These are phyloP conservation scores for Trapa incisa DNA, from an alignment of 345 rosid species.

Conservation along the genomic window DNA sequence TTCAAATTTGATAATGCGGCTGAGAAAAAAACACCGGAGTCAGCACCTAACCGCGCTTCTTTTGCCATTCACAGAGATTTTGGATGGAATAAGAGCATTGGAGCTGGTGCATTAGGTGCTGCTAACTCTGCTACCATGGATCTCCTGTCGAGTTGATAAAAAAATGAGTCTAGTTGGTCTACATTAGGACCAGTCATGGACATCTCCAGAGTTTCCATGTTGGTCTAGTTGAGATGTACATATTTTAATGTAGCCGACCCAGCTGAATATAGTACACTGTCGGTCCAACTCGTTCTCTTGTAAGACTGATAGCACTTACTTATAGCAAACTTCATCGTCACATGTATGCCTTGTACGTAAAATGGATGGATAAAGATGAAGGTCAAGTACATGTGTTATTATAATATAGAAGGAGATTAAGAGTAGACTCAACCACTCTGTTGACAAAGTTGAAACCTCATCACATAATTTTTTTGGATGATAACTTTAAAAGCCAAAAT, in stretches of 20 bases:
- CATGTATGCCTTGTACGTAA: too few species aligned
- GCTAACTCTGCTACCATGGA: not conserved
- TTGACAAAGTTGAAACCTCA: not conserved
- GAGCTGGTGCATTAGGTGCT: not conserved
- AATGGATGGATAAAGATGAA: not conserved
- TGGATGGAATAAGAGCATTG: not conserved
- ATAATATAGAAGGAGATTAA: not conserved
- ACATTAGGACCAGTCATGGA: not conserved
- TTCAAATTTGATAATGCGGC: not conserved
- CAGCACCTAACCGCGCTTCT: not conserved
- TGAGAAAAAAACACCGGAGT: not conserved
- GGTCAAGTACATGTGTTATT: not conserved
- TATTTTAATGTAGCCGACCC: not conserved
- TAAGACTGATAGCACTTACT: too few species aligned
- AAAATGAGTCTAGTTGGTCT: not conserved
- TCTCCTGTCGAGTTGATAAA: not conserved
- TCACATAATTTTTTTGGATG: too few species aligned
- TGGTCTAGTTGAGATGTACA: not conserved
- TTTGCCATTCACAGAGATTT: not conserved
- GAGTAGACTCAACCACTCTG: slow-evolving; percentile 3
- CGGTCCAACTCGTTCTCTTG: too few species aligned
- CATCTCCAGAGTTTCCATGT: too few species aligned
- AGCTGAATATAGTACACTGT: not conserved
- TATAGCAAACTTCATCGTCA: too few species aligned
- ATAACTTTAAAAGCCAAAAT: too few species aligned